Evolutionary conservation across 768 basidiomycete species (phyloP), one percentile per base, ranked within the genome.

Genomic region (Podaxis mareebaensis): DNA sequence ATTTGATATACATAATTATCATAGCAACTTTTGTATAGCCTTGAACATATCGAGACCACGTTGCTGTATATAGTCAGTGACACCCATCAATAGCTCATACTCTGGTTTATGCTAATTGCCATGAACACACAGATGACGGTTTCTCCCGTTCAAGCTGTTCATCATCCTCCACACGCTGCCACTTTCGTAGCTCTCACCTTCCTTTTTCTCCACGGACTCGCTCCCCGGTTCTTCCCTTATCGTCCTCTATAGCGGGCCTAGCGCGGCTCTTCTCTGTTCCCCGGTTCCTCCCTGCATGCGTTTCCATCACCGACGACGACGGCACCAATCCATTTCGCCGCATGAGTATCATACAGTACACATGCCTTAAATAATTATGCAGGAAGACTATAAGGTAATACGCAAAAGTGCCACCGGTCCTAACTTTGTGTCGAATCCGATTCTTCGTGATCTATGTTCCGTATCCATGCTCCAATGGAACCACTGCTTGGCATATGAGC

Each of bases 401-500:
- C 22, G 22, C 24, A 40, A n/a, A 28, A 7, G 36, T 26, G 13
- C 48, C 51, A 22, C 5, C 38, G 24, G 39, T 39, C 20, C 26
- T 24, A 59, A 20, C 28, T n/a, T 33, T 55, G 53, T 17, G 26
- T 48, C 22, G 42, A 24, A 24, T 33, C 49, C 24, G 38, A 42
- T 48, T 20, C 69, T 56, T 78, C 77, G 38, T 83, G 76, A 60
- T 88, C 90, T 65, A 99, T 94, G 74, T 96, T 97, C 79, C 93
- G 94, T 73, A 99, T 91, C 96, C 96, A 99, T 52, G 97, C 97
- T 4, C 96, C 96, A 64, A 98, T 92, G 4, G 94, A 83, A 54
- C 96, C 96, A 64, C 95, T 95, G 68, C 49, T 62, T 65, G 51
- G 15, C 51, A 26, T 65, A 46, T 64, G 55, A 57, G 57, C 60